Conservation (phyloP, 352 stramenopile species). For the Globisporangium cylindrosporum region DNA sequence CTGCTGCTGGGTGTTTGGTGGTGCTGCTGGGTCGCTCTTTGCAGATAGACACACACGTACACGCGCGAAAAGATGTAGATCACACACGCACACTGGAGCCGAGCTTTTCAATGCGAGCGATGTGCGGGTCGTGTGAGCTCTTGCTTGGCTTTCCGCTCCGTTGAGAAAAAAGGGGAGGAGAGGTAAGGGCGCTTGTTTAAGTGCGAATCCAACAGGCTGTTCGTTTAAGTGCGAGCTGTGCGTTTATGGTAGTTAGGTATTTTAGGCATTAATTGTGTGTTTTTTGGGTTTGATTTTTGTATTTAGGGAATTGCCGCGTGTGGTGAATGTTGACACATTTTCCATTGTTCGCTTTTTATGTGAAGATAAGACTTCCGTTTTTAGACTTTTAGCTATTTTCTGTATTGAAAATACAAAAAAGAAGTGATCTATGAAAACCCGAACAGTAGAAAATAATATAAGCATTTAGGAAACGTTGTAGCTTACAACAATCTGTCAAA, state of each 20-base stretch:
- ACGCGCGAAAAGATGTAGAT: background rate
- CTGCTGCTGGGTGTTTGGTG: background rate
- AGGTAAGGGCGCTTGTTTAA: background rate
- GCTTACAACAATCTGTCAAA: no score
- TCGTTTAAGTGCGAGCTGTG: background rate
- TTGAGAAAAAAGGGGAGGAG: constrained; percentile 2
- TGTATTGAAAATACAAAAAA: background rate
- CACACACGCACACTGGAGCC: constrained; percentile 1
- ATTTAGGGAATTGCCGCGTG: no score
- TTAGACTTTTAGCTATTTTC: background rate
- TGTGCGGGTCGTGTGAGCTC: background rate
- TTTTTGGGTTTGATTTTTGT: no score
- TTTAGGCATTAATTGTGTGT: no score
- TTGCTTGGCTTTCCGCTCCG: background rate
- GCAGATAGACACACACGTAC: background rate
- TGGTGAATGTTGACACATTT: background rate
- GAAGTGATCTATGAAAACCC: background rate
- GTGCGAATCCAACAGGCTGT: background rate
- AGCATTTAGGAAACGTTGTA: no score
- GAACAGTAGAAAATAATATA: background rate
- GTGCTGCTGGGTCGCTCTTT: constrained; percentile 4
- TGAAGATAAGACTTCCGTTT: background rate
- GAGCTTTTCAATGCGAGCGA: constrained; percentile 5
- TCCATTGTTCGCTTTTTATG: background rate
- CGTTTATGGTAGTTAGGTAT: no score